Evolutionary conservation across 148 eudicot genomes (phyloP), one percentile per base, ranked within the genome.

Genomic region (Rhododendron henanense): DNA sequence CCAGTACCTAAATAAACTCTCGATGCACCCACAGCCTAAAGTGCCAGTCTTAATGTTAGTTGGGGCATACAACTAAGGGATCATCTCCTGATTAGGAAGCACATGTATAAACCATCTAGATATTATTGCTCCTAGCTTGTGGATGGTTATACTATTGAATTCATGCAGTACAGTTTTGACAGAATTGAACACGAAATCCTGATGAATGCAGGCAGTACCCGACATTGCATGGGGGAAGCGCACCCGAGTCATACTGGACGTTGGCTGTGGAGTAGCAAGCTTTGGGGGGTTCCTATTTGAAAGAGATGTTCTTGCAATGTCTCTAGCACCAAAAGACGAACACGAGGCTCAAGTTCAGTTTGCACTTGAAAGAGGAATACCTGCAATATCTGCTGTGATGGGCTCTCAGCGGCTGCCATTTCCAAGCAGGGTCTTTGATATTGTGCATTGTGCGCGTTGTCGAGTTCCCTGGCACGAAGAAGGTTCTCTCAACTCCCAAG

Each of bases 251-350:
- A 81, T 94, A 78, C 87, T 94, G 87, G 96, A 94, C 82, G 92
- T 94, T 84, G 97, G 97, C 55, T 93, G 97, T 84, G 97, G 97
- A 41, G 97, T 94, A 67, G 97, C 97, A 69, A 94, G 97, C 88
- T 94, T 94, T 57, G 97, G 97, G 37, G 97, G 97, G 69, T 93
- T 78, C 87, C 93, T 94, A 74, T 94, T 93, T 85, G 97, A 94
- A 74, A 90, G 90, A 86, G 93, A 94, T 77, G 95, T 94, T 8
- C 88, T 93, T 63, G 81, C 97, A 53, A 89, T 94, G 94, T 94
- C 97, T 79, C 83, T 94, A 76, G 97, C 95, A 84, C 97, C 97
- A 51, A 94, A 94, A 86, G 97, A 94, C 73, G 97, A 93, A 74
- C 97, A 94, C 21, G 97, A 93, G 88, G 97, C 97, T 28, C 97